phyloP scores from a whole-genome alignment of 371 early-diverging fungal species.

The Mortierella sp. region DNA sequence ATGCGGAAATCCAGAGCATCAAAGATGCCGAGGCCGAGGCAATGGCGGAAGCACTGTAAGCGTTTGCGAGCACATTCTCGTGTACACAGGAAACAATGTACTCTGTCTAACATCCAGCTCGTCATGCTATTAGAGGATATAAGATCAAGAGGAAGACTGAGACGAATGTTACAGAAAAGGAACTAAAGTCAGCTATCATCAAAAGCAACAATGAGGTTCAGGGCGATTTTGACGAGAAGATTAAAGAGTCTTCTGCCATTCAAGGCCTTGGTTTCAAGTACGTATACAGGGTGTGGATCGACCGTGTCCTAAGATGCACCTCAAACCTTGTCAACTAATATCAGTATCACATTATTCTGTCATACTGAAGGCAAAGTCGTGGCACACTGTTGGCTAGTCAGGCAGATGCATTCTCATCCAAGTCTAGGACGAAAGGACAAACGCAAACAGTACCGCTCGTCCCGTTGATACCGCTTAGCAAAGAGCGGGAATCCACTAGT shows the following conservation, averaged over 20 bases:
- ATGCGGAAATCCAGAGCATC: constrained; percentile 70
- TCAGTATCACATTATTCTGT: background rate
- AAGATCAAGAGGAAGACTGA: constrained; percentile 64
- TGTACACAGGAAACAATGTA: background rate
- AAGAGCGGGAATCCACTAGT: background rate
- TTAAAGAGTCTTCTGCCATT: constrained; percentile 56
- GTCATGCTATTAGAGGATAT: constrained; percentile 56
- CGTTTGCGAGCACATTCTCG: background rate
- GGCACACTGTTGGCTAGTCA: no score
- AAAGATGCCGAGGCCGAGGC: constrained; percentile 85
- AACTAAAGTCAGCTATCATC: constrained; percentile 66
- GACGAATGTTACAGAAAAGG: constrained; percentile 67
- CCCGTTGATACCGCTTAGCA: constrained; percentile 27
- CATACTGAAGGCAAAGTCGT: constrained; percentile 10
- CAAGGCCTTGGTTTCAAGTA: constrained; percentile 77
- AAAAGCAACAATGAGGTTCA: constrained; percentile 35
- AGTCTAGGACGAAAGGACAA: no score
- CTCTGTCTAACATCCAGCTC: no score
- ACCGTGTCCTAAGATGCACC: background rate
- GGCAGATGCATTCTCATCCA: no score
- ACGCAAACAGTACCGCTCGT: no score
- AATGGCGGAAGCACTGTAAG: constrained; percentile 82
- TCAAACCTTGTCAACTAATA: background rate
- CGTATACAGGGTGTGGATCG: background rate
- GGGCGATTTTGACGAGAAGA: constrained; percentile 55